Evolutionary conservation across 805 yeast genomes (phyloP), one percentile per base, ranked within the genome.

Genomic region (Ogataea zsoltii): DNA sequence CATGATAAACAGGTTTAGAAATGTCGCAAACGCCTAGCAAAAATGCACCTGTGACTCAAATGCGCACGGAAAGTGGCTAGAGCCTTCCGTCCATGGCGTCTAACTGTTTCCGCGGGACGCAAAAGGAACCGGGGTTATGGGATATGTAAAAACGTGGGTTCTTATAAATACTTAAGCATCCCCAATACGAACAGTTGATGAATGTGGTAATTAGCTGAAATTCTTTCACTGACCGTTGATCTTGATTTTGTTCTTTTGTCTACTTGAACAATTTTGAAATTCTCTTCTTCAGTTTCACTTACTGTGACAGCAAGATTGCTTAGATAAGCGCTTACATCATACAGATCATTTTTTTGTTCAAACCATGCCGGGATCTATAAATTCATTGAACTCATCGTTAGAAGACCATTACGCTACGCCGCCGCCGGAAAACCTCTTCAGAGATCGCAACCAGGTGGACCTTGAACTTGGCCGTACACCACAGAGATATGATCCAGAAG

Each of bases 401-500:
- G 56, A 53, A 41, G 55, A 46, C n/a, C 35, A 39, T 13, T 21
- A 38, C 26, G 26, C 39, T 10, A 32, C 26, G 12, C 32, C 33
- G 11, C 28, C 39, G 17, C 46, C 45, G 12, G 12, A 35, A 14
- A 40, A 34, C 17, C 18, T 37, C 16, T 25, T 31, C 14, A 38
- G 12, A 18, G 35, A 26, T 9, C 35, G 23, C n/a, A 39, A 23
- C 44, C 32, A 44, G 23, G 21, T 33, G 1, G 61, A 50, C 26
- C 29, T 47, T 9, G 60, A 56, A 25, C 28, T 49, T 15, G 60
- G 54, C 5, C 30, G 41, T 12, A 45, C 46, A 4, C 75, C 75
- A 11, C 66, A 69, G 51, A 70, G 71, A 1, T 73, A 72, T 51
- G 66, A 62, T 26, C 76, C 77, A 1, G 74, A 75, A 46, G 80